Evolutionary conservation across 2,329 filamentous ascomycete species (phyloP).

Genomic region (Phaeosphaeria sp.): DNA sequence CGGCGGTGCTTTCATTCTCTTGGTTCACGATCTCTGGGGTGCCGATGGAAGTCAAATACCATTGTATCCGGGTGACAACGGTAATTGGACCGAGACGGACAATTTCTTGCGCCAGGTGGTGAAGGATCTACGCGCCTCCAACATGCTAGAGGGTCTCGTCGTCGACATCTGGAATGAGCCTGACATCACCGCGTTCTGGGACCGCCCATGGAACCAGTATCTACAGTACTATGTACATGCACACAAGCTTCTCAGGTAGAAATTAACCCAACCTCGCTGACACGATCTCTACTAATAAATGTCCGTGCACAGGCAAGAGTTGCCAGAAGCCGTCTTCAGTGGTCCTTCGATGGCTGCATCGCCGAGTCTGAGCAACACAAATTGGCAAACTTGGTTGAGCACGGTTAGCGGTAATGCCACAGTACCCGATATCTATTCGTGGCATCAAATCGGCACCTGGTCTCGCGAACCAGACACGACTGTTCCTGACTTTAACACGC

Average conservation of each 20-base stretch:
- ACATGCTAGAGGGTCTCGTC: slow-evolving; percentile 47
- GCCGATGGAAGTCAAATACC: slow-evolving; percentile 53
- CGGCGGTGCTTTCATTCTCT: slow-evolving; percentile 53
- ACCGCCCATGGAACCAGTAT: slow-evolving; percentile 47
- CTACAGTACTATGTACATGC: slow-evolving; percentile 49
- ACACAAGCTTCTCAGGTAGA: slow-evolving; percentile 47
- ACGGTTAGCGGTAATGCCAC: slow-evolving; percentile 46
- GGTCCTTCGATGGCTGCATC: slow-evolving; percentile 49
- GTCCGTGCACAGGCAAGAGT: not conserved
- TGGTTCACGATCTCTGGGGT: slow-evolving; percentile 58
- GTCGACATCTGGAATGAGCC: slow-evolving; percentile 64
- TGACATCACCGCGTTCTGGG: slow-evolving; percentile 51
- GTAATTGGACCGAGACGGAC: slow-evolving; percentile 57
- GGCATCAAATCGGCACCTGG: slow-evolving; percentile 50
- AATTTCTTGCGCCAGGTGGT: slow-evolving; percentile 51
- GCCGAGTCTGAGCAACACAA: slow-evolving; percentile 32
- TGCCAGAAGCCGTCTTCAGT: slow-evolving; percentile 32
- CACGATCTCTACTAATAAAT: not conserved
- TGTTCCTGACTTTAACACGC: slow-evolving; percentile 35
- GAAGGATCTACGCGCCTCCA: slow-evolving; percentile 47
- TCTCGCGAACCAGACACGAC: slow-evolving; percentile 21
- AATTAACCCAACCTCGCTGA: not conserved
- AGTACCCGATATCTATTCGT: slow-evolving; percentile 54
- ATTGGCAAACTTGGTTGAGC: slow-evolving; percentile 50
- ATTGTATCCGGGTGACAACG: slow-evolving; percentile 58